These are phyloP conservation scores for Trichoderma aggressivum DNA, from an alignment of 2,329 filamentous ascomycete genomes.

Conservation along the genomic window DNA sequence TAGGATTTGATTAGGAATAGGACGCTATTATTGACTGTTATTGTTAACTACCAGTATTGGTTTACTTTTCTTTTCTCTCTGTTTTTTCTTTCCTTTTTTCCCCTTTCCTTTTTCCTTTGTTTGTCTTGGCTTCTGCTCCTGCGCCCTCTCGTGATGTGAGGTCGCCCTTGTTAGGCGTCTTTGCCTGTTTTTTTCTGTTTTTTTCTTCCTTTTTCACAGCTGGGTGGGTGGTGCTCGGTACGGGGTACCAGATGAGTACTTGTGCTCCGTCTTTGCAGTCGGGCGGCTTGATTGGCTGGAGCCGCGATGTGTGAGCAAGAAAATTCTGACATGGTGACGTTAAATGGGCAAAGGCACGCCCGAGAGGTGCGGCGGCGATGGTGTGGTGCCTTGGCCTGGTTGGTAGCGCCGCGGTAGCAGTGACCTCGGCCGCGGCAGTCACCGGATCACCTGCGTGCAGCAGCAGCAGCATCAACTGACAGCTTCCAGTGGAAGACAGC, in stretches of 20 bases:
- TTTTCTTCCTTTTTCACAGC: not conserved
- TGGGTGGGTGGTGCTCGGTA: conserved; percentile 6
- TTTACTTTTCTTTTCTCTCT: not conserved
- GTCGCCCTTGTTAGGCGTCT: not conserved
- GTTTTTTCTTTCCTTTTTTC: not conserved
- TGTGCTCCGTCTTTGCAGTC: not conserved
- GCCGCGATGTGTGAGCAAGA: not conserved
- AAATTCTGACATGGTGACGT: not conserved
- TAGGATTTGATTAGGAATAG: conserved; percentile 15
- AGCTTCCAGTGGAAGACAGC: too few relatives aligned
- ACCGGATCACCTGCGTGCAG: conserved; percentile 3
- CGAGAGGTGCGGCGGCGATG: not conserved
- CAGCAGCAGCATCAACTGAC: not conserved
- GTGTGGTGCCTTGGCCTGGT: not conserved
- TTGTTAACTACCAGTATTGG: not conserved
- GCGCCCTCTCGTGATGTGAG: not conserved
- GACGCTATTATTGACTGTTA: conserved; percentile 3
- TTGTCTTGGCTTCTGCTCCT: not conserved
- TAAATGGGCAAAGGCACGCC: not conserved
- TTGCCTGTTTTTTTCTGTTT: not conserved
- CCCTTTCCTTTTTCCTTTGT: not conserved
- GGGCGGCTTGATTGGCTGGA: not conserved
- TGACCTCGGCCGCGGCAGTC: conserved; percentile 3
- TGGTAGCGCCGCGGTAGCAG: conserved; percentile 6
- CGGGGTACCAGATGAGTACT: not conserved